phyloP scores from a whole-genome alignment of 345 rosid genomes.

The Lepidium sativum region DNA sequence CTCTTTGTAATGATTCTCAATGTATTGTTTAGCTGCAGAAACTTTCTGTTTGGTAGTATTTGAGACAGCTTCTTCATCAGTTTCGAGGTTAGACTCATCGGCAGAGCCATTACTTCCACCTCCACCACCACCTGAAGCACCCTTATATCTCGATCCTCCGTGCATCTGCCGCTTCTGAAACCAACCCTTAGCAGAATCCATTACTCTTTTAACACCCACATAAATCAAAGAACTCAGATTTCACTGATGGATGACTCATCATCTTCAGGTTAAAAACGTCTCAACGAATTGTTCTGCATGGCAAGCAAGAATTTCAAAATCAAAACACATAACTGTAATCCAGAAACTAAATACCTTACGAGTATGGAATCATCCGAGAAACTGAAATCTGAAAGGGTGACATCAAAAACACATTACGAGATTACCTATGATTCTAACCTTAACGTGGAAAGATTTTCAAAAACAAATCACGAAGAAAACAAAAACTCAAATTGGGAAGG shows the following conservation, averaged over 20 bases:
- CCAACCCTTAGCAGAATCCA: slow-evolving; percentile 88
- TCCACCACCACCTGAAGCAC: slow-evolving; percentile 25
- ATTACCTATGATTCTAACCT: neutral
- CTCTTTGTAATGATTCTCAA: slow-evolving; percentile 79
- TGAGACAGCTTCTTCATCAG: slow-evolving; percentile 45
- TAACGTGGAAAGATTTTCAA: slow-evolving; percentile 1
- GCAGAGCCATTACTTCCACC: slow-evolving; percentile 22
- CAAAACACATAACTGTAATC: neutral
- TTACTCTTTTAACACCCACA: slow-evolving; percentile 9
- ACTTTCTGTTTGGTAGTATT: slow-evolving; percentile 63
- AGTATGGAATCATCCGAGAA: neutral
- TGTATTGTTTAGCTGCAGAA: slow-evolving; percentile 76
- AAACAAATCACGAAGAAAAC: neutral
- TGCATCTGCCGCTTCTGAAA: slow-evolving; percentile 50
- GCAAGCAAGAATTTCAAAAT: neutral
- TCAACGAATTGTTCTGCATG: neutral
- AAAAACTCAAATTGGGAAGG: neutral
- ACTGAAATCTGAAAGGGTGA: neutral
- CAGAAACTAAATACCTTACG: neutral
- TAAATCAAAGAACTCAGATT: neutral
- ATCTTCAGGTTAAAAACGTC: neutral
- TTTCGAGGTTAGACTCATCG: slow-evolving; percentile 5
- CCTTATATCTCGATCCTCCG: slow-evolving; percentile 36
- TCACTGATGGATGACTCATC: neutral
- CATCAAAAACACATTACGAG: neutral